phyloP scores from a whole-genome alignment of 2,329 filamentous ascomycete species.

The Fusarium torreyae region DNA sequence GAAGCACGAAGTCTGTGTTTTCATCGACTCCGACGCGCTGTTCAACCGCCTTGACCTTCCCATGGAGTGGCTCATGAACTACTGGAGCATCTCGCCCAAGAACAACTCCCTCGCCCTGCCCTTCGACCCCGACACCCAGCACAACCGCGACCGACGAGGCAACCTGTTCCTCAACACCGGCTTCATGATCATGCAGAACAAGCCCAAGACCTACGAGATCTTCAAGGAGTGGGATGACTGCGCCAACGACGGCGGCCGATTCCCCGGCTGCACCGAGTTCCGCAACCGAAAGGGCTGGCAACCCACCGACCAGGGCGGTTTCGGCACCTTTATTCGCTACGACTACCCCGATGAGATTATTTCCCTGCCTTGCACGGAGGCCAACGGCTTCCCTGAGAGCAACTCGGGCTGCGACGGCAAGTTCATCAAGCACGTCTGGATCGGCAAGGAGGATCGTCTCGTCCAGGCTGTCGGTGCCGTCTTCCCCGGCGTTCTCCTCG shows the following conservation, averaged over 20 bases:
- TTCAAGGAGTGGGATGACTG: conserved; percentile 65
- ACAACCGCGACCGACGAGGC: conserved; percentile 59
- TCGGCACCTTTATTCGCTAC: conserved; percentile 61
- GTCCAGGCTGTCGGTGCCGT: conserved; percentile 58
- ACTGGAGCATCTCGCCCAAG: conserved; percentile 59
- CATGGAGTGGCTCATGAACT: conserved; percentile 65
- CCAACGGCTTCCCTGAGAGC: conserved; percentile 61
- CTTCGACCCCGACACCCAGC: conserved; percentile 55
- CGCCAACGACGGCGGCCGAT: conserved; percentile 56
- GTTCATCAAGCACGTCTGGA: conserved; percentile 63
- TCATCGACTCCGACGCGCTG: conserved; percentile 62
- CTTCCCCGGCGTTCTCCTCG: conserved; percentile 55
- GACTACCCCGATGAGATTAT: conserved; percentile 58
- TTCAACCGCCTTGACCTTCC: conserved; percentile 61
- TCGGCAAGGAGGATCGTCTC: conserved; percentile 57
- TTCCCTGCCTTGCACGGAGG: conserved; percentile 59
- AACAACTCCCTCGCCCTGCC: conserved; percentile 61
- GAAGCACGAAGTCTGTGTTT: conserved; percentile 60
- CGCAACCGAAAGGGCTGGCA: conserved; percentile 54
- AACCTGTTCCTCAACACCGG: conserved; percentile 66
- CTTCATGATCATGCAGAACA: conserved; percentile 69
- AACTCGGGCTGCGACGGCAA: conserved; percentile 57
- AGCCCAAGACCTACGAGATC: conserved; percentile 62
- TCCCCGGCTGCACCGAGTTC: conserved; percentile 58
- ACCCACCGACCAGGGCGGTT: conserved; percentile 61